phyloP scores from a whole-genome alignment of 805 yeast genomes.

The Lipomyces japonicus region DNA sequence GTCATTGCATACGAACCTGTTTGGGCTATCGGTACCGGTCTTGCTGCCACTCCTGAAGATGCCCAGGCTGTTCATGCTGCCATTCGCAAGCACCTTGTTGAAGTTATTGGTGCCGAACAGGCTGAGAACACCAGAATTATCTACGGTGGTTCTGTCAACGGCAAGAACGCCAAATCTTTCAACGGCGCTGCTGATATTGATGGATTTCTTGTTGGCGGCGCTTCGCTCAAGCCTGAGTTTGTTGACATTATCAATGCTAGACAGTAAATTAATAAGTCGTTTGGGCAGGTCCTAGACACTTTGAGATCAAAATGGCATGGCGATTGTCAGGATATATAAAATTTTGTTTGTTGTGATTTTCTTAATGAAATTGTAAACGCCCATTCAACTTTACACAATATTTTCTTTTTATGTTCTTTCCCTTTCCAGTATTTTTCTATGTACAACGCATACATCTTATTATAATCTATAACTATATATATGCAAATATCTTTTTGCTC shows the following conservation, averaged over 20 bases:
- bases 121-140: conserved; percentile 82
- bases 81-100: conserved; percentile 77
- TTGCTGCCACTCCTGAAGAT: conserved; percentile 97
- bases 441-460: not conserved
- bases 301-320: too few species aligned
- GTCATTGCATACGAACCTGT: conserved; percentile 99
- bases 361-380: not conserved
- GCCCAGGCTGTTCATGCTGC: conserved; percentile 92
- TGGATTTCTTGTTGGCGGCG: conserved; percentile 99
- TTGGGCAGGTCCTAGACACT: too few species aligned
- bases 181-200: conserved; percentile 91
- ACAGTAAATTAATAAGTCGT: conserved; percentile 1
- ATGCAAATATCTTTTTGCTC: not conserved
- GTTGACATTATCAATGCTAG: conserved; percentile 74
- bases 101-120: conserved; percentile 70
- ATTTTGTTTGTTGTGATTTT: not conserved
- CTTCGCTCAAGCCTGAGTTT: conserved; percentile 97
- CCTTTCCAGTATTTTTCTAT: conserved; percentile 2
- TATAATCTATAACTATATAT: not conserved
- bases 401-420: not conserved
- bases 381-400: not conserved
- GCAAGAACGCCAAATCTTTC: conserved; percentile 85
- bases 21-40: conserved; percentile 99
- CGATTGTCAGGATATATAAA: not conserved
- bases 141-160: conserved; percentile 98